Evolutionary conservation across 148 eudicot species (phyloP).

Genomic region (Nepenthes gracilis): DNA sequence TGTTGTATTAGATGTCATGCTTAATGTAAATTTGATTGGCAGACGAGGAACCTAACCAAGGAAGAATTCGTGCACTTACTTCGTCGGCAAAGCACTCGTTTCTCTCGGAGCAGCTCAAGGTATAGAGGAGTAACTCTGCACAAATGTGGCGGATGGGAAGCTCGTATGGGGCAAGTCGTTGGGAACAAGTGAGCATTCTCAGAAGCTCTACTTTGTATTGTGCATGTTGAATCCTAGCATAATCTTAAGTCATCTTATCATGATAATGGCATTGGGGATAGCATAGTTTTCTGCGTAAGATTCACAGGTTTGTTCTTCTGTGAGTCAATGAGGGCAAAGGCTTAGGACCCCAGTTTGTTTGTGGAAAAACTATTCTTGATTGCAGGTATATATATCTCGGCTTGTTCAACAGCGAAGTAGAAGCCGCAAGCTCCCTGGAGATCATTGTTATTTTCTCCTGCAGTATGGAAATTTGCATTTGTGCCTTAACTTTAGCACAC

Average conservation of each 20-base stretch:
- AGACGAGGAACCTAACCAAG: constrained; percentile 53
- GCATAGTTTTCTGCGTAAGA: background rate
- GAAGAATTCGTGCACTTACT: constrained; percentile 87
- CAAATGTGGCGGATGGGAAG: constrained; percentile 91
- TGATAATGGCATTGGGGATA: background rate
- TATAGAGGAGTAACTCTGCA: constrained; percentile 76
- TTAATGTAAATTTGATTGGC: constrained; percentile 1
- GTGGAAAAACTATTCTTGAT: constrained; percentile 40
- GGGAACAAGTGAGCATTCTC: constrained; percentile 58
- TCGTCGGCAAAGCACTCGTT: constrained; percentile 75
- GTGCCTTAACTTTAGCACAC: constrained; percentile 6
- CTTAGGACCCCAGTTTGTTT: constrained; percentile 22
- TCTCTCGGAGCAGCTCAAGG: constrained; percentile 69
- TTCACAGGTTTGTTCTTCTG: background rate
- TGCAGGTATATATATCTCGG: constrained; percentile 81
- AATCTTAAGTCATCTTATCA: background rate
- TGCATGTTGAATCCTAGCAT: background rate
- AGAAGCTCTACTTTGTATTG: background rate
- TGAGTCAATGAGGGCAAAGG: background rate
- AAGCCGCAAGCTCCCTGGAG: constrained; percentile 72
- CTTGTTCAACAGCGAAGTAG: constrained; percentile 65
- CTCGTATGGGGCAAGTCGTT: constrained; percentile 72
- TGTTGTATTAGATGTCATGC: background rate
- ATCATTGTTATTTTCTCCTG: constrained; percentile 18
- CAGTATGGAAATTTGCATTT: constrained; percentile 1